Evolutionary conservation across 257 asterid genomes (phyloP).

Genomic region (Cruciata laevipes): DNA sequence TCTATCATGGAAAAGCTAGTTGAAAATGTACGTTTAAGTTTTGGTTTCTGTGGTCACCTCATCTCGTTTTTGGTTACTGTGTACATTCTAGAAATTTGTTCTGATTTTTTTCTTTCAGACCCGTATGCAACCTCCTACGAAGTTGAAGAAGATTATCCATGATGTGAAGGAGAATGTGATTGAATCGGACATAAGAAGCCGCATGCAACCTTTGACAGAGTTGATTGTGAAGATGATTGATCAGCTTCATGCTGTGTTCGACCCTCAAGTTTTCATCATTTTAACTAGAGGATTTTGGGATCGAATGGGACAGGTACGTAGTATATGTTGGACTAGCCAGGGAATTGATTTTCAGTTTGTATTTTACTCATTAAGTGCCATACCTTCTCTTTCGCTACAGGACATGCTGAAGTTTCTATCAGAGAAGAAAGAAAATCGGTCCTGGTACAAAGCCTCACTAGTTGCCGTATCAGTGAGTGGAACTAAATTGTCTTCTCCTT

Average conservation of each 20-base stretch:
- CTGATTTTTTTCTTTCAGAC: slow-evolving; percentile 39
- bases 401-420: slow-evolving; percentile 67
- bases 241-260: slow-evolving; percentile 55
- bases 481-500: background rate
- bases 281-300: slow-evolving; percentile 87
- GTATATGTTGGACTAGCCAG: background rate
- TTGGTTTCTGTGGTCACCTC: background rate
- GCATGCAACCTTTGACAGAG: slow-evolving; percentile 85
- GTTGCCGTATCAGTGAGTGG: slow-evolving; percentile 74
- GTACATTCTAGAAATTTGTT: background rate
- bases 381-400: slow-evolving; percentile 30
- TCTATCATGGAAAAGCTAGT: slow-evolving; percentile 69
- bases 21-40: slow-evolving; percentile 56
- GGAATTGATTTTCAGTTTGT: background rate
- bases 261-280: slow-evolving; percentile 65
- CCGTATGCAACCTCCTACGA: slow-evolving; percentile 62
- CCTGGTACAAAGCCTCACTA: slow-evolving; percentile 83
- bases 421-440: slow-evolving; percentile 61
- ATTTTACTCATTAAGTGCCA: background rate
- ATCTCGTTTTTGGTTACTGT: too few relatives aligned
- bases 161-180: slow-evolving; percentile 60
- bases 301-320: slow-evolving; percentile 92
- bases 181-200: slow-evolving; percentile 55
- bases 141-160: slow-evolving; percentile 75
- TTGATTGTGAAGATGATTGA: slow-evolving; percentile 46